Percentiles rank a stretch among this genome's conserved stretches.
Conservation (phyloP, 495 filamentous ascomycete genomes). For the Opeltia flavorubescens region DNA sequence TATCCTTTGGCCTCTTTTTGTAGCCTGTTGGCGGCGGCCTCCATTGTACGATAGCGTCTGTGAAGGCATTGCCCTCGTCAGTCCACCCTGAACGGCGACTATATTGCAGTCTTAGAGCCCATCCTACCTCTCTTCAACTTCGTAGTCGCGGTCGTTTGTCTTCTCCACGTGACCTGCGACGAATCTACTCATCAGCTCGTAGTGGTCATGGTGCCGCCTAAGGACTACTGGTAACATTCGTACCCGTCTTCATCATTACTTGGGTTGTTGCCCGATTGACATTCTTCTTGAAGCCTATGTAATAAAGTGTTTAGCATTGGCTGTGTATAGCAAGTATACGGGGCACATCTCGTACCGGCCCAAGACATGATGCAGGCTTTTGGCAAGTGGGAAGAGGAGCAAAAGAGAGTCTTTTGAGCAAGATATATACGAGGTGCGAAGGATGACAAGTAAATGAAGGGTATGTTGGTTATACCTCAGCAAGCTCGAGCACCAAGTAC, state of each 20-base stretch:
- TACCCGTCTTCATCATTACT: conserved; percentile 99
- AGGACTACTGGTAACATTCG: neutral
- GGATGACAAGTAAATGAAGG: neutral
- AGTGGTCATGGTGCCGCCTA: neutral
- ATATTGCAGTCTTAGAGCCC: too few relatives aligned
- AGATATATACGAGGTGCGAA: neutral
- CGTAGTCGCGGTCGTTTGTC: conserved; percentile 95
- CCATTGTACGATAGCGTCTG: conserved; percentile 91
- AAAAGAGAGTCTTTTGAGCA: neutral
- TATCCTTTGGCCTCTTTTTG: conserved; percentile 98
- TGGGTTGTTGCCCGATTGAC: conserved; percentile 97
- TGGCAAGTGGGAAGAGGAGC: conserved; percentile 12
- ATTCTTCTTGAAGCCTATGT: conserved; percentile 95
- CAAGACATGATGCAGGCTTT: conserved; percentile 37
- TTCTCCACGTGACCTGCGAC: conserved; percentile 79
- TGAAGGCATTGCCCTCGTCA: neutral
- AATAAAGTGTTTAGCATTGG: neutral
- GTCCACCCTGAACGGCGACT: conserved; percentile 10
- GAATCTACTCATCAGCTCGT: conserved; percentile 10
- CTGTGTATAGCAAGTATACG: neutral
- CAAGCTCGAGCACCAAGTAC: too few relatives aligned
- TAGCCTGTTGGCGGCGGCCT: conserved; percentile 75
- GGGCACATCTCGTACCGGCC: conserved; percentile 34
- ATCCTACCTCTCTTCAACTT: conserved; percentile 80
- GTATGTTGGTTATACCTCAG: too few relatives aligned